Conservation (phyloP, 257 asterid genomes). For the Solanum medicagineum region DNA sequence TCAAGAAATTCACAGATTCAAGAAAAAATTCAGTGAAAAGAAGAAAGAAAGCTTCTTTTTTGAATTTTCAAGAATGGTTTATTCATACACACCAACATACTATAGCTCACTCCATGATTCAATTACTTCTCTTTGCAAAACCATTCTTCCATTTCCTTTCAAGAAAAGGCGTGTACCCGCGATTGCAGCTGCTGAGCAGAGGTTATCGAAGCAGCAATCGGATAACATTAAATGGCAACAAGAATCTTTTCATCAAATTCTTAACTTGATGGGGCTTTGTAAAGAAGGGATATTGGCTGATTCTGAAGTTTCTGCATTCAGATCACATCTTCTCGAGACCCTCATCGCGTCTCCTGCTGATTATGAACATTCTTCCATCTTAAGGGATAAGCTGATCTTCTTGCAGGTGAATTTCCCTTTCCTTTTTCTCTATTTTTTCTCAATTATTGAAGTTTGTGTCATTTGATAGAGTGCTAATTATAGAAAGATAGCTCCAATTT, state of each 20-base stretch:
- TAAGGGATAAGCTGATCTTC: slow-evolving; percentile 82
- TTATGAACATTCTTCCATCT: slow-evolving; percentile 52
- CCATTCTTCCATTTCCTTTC: slow-evolving; percentile 73
- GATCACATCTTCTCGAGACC: slow-evolving; percentile 57
- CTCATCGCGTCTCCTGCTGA: slow-evolving; percentile 57
- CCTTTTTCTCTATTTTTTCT: neutral
- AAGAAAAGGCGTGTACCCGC: slow-evolving; percentile 79
- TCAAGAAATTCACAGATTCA: neutral
- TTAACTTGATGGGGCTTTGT: slow-evolving; percentile 68
- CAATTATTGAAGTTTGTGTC: neutral
- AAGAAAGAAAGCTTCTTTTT: neutral
- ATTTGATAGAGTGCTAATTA: neutral
- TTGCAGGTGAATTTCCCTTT: slow-evolving; percentile 45
- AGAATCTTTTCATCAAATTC: slow-evolving; percentile 85
- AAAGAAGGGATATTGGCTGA: slow-evolving; percentile 71
- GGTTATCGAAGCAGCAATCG: slow-evolving; percentile 67
- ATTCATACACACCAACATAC: slow-evolving; percentile 72
- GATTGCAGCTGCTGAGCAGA: slow-evolving; percentile 86
- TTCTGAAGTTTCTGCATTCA: slow-evolving; percentile 73
- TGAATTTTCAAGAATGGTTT: slow-evolving; percentile 30
- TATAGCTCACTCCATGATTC: slow-evolving; percentile 82
- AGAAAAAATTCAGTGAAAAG: neutral
- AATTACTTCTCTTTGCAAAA: slow-evolving; percentile 78
- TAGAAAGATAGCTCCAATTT: neutral
- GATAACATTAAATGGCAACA: slow-evolving; percentile 97